Conservation (phyloP, 371 early-diverging fungal species). For the Lichtheimia ramosa region DNA sequence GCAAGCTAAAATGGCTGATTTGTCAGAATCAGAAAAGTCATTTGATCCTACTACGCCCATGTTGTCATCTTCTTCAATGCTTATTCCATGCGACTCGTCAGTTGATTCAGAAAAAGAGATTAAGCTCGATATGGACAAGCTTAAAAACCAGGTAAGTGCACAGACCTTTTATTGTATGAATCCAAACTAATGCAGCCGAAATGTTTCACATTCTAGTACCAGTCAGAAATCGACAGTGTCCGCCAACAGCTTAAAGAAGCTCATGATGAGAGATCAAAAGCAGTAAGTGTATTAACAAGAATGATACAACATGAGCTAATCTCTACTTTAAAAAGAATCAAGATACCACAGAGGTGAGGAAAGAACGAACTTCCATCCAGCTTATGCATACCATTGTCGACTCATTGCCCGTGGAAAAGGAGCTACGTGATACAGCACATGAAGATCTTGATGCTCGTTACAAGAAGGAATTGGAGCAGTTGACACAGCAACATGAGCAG, state of each 20-base stretch:
- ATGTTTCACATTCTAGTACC: slow-evolving; percentile 4
- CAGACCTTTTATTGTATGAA: neutral
- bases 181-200: neutral
- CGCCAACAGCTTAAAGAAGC: slow-evolving; percentile 1
- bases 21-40: slow-evolving; percentile 7
- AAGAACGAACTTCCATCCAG: too few relatives aligned
- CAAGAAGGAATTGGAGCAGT: slow-evolving; percentile 8
- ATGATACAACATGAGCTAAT: too few relatives aligned
- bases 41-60: slow-evolving; percentile 15
- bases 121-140: neutral
- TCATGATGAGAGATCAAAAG: slow-evolving; percentile 5
- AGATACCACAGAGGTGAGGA: neutral
- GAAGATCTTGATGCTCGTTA: slow-evolving; percentile 5
- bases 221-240: slow-evolving; percentile 3
- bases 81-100: slow-evolving; percentile 20
- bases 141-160: slow-evolving; percentile 3
- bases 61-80: slow-evolving; percentile 19
- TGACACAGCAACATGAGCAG: slow-evolving; percentile 12
- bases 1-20: slow-evolving; percentile 15
- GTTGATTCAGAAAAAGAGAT: slow-evolving; percentile 16
- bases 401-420: neutral
- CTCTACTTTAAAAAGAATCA: neutral
- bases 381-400: too few relatives aligned
- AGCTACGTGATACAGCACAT: neutral
- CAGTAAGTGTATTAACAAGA: too few relatives aligned